Base-by-base conservation (phyloP, 805 yeast genomes). In the Candida maltosa region DNA sequence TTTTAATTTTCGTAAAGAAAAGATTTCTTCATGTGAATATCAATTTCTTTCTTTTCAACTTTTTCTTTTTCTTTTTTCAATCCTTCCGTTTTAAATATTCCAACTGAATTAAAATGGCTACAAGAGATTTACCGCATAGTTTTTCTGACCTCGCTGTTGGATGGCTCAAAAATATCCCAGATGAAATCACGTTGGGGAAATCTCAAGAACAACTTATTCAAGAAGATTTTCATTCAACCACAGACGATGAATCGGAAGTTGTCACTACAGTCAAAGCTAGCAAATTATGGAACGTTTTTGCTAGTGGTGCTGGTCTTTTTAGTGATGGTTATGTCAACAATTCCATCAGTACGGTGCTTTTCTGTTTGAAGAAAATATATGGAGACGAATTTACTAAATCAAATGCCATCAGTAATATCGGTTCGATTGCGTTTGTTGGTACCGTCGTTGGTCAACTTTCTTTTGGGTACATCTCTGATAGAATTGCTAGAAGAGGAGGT, bases 261-360 rank as follows among this genome's bases (percentile, higher is more conserved):
- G 41, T 29, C 3, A 47, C 34, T 6, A 35, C 30, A 22, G 54
- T 51, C 8, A 45, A 31, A 47, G 53, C 26, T 39, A 51, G 42
- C 15, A 49, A 41, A 16, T 42, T 55, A 17, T 75, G 87, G 83
- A 80, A 93, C 5, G 78, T 85, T 32, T 68, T 83, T 36, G 80
- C 87, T 9, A 80, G 95, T 1, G 97, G 97, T 43, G 93, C 96
- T 0, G 97, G 96, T 36, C 70, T 89, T 30, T 88, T 89, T 61
- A 82, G 94, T 24, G 97, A 91, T 61, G 97, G 97, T 35, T 89
- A 88, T 56, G 83, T 87, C 41, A 88, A 88, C 58, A 87, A 86
- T 62, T 80, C 93, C 35, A 83, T 87, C 38, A 75, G 86, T 40
- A 74, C 93, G 7, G 94, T 83, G 12, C 71, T 81, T 23, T 78